phyloP scores from a whole-genome alignment of 352 stramenopile genomes.

The Pythium folliculosum region DNA sequence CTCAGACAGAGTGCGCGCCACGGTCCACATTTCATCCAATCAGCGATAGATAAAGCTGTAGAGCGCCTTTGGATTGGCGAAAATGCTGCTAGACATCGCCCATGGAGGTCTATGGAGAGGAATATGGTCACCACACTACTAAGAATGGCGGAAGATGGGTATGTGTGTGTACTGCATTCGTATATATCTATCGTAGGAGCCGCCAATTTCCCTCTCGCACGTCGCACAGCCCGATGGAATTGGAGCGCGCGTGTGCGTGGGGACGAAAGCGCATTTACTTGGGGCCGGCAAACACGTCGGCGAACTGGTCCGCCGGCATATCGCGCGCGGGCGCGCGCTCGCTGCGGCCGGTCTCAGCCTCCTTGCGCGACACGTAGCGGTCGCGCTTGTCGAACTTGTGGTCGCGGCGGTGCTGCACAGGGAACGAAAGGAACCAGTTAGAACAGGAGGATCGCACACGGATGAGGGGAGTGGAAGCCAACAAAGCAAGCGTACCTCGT shows the following conservation, averaged over 20 bases:
- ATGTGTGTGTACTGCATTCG: neutral
- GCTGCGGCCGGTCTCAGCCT: conserved; percentile 77
- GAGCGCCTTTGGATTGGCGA: neutral
- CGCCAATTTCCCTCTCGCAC: neutral
- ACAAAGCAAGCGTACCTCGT: conserved; percentile 66
- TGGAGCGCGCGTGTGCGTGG: neutral
- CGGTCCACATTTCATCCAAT: neutral
- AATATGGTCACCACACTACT: no score
- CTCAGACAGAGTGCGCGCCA: neutral
- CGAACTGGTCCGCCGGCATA: conserved; percentile 82
- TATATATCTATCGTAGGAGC: conserved; percentile 10
- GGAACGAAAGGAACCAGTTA: no score
- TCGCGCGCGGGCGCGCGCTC: conserved; percentile 67
- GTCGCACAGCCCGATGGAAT: neutral
- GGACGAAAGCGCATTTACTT: conserved; percentile 13
- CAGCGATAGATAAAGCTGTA: neutral
- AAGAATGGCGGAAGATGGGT: neutral
- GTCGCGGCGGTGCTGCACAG: conserved; percentile 66
- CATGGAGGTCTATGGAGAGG: no score
- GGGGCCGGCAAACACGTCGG: conserved; percentile 77
- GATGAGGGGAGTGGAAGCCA: neutral
- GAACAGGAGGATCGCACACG: no score
- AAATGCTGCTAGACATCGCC: no score
- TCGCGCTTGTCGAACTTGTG: conserved; percentile 94
- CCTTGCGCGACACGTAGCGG: conserved; percentile 92